These are phyloP conservation scores for Geotrichum ghanense DNA, from an alignment of 805 yeast species.

Conservation along the genomic window DNA sequence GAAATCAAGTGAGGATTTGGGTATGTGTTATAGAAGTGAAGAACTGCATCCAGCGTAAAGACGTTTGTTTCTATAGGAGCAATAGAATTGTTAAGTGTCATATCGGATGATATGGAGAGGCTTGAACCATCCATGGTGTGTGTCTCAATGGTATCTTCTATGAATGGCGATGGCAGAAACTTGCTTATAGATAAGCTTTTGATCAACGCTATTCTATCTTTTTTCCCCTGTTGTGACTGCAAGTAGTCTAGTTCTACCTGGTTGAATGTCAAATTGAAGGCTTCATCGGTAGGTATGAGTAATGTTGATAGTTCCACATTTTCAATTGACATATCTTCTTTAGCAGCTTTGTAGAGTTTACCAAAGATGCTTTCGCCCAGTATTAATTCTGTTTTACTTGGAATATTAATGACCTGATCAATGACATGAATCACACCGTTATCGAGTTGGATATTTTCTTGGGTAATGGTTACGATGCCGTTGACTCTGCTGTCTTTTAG, in stretches of 20 bases:
- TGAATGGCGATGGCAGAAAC: constrained; percentile 10
- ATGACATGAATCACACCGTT: constrained; percentile 60
- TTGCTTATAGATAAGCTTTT: constrained; percentile 38
- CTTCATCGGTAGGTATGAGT: constrained; percentile 35
- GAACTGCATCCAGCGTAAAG: constrained; percentile 36
- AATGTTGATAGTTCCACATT: constrained; percentile 30
- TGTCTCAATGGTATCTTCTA: constrained; percentile 21
- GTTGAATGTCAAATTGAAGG: constrained; percentile 24
- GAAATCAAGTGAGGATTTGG: constrained; percentile 19
- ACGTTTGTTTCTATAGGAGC: constrained; percentile 30
- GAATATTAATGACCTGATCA: constrained; percentile 29
- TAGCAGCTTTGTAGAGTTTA: constrained; percentile 4
- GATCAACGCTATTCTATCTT: constrained; percentile 20
- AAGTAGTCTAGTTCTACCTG: constrained; percentile 38
- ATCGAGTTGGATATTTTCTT: constrained; percentile 28
- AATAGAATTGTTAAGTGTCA: constrained; percentile 27
- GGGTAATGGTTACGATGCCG: not conserved
- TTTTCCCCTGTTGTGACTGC: constrained; percentile 6
- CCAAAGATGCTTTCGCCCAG: constrained; percentile 5
- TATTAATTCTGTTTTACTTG: constrained; percentile 8
- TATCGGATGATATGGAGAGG: constrained; percentile 24
- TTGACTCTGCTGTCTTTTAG: not conserved
- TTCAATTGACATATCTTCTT: constrained; percentile 11
- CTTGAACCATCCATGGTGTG: constrained; percentile 16
- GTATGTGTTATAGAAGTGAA: constrained; percentile 35